Evolutionary conservation across 1,284 basidiomycete genomes (phyloP).

Genomic region (Mycosarcoma mackinlayi): DNA sequence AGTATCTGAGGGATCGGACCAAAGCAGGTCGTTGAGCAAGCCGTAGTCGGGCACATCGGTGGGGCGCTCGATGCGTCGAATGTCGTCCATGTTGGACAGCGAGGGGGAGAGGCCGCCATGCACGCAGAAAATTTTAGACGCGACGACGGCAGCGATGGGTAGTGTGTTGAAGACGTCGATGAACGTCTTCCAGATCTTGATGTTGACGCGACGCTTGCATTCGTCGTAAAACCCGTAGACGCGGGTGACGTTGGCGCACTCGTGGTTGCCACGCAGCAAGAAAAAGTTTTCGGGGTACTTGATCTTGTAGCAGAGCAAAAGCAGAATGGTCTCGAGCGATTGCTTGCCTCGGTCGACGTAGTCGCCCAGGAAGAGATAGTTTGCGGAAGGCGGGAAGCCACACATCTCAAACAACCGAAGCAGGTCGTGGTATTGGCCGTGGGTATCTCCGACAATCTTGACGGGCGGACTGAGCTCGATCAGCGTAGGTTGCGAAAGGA

Average conservation of each 20-base stretch:
- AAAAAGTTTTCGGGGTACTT: conserved; percentile 99
- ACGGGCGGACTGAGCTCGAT: conserved; percentile 98
- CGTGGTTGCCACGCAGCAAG: conserved; percentile 95
- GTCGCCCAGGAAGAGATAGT: conserved; percentile 98
- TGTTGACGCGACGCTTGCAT: conserved; percentile 98
- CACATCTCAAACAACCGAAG: conserved; percentile 99
- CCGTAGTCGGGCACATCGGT: conserved; percentile 99
- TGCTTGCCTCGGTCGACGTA: conserved; percentile 99
- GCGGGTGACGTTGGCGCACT: conserved; percentile 99
- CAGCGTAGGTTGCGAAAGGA: conserved; percentile 94
- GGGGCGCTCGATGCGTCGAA: conserved; percentile 95
- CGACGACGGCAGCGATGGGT: conserved; percentile 97
- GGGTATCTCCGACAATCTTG: conserved; percentile 99
- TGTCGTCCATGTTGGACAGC: conserved; percentile 97
- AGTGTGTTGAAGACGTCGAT: conserved; percentile 99
- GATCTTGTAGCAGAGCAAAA: conserved; percentile 93
- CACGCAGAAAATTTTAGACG: conserved; percentile 99
- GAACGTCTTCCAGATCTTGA: conserved; percentile 99
- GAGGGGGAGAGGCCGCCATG: conserved; percentile 99
- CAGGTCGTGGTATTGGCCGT: conserved; percentile 98
- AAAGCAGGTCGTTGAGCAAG: conserved; percentile 93
- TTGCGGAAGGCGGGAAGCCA: conserved; percentile 95
- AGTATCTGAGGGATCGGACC: conserved; percentile 98
- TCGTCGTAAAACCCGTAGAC: conserved; percentile 99
- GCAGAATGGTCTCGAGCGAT: conserved; percentile 94